Base-by-base conservation (phyloP, 306 rosid species). In the Dryas alaskensis region DNA sequence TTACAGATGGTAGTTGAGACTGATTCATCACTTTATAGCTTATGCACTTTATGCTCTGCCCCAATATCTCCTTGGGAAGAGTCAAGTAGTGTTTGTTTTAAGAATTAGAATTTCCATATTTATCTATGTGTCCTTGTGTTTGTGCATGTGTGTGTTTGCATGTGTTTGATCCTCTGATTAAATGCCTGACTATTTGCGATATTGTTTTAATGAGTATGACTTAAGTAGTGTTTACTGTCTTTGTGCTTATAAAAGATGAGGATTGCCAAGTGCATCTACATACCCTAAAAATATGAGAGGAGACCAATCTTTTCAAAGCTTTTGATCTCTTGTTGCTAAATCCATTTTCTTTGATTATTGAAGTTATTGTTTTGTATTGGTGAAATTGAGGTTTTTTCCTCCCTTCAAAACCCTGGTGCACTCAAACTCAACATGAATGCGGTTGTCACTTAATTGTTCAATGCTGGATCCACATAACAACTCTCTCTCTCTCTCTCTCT, bases 21-120 rank as follows among this genome's bases (percentile, higher is more conserved):
- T 44, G 55, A 55, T 71, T 58, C 17, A 45, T 57, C 49, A 54
- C 3, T 71, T 45, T 71, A 51, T 45, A 54, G 52, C 64, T 43
- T 70, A 17, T 70, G 22, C 49, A 52, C 49, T 69, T 54, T 40
- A 69, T 39, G 9, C 52, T 53, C 12, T 53, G 50, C 14, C 39
- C 19, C 19, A 1, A 42, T 70, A n/a, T 37, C 19, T 37, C 9
- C 12, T 11, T 6, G 19, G 47, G 19, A 70, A 42, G 53, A 55
- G 40, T 55, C 74, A 10, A 40, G 11, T 70, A 11, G 43, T 70
- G 74, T 53, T 53, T 53, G 49, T 10, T 63, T 7, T 17, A 63
- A 42, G 14, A 12, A 31, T 31, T 31, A 1, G 1, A 31, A 63
- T 63, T 44, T 40, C 53, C 43, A 44, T 42, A 19, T 37, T 13